Evolutionary conservation across 371 early-diverging fungal species (phyloP).

Genomic region (Lichtheimia corymbifera): DNA sequence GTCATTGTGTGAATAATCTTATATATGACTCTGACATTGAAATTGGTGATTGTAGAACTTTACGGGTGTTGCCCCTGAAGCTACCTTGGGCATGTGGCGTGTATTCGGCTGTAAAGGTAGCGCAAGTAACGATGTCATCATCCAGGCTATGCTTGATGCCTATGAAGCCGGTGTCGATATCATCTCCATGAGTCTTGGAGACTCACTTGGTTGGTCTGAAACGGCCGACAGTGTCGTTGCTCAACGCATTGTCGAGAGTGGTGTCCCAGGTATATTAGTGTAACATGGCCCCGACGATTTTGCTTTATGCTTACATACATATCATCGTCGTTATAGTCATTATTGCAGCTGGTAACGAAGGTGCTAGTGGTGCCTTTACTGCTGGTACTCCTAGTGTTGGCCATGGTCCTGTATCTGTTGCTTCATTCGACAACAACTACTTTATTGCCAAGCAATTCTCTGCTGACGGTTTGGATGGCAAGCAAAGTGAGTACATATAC

Average conservation of each 20-base stretch:
- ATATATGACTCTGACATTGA: background rate
- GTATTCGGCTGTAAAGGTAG: slow-evolving; percentile 64
- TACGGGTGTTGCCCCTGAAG: slow-evolving; percentile 65
- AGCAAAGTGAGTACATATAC: slow-evolving; percentile 4
- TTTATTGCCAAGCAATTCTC: slow-evolving; percentile 25
- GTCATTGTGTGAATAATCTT: background rate
- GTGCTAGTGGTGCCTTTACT: slow-evolving; percentile 44
- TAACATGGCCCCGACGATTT: background rate
- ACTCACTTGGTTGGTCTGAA: slow-evolving; percentile 53
- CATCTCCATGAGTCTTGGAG: slow-evolving; percentile 70
- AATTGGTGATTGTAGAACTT: slow-evolving; percentile 31
- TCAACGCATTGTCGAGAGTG: slow-evolving; percentile 33
- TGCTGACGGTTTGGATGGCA: slow-evolving; percentile 5
- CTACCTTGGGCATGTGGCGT: slow-evolving; percentile 56
- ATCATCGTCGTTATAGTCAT: slow-evolving; percentile 27
- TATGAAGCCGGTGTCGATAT: slow-evolving; percentile 57
- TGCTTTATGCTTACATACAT: background rate
- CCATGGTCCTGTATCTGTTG: slow-evolving; percentile 51
- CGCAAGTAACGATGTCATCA: slow-evolving; percentile 58
- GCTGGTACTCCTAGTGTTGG: slow-evolving; percentile 51
- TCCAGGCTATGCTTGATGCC: slow-evolving; percentile 63
- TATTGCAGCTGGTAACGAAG: slow-evolving; percentile 58
- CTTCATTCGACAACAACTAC: slow-evolving; percentile 52
- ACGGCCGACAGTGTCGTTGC: slow-evolving; percentile 44
- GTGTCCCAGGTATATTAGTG: slow-evolving; percentile 24